Evolutionary conservation across 768 basidiomycete species (phyloP), one percentile per base, ranked within the genome.

Genomic region (Cystofilobasidium capitatum): DNA sequence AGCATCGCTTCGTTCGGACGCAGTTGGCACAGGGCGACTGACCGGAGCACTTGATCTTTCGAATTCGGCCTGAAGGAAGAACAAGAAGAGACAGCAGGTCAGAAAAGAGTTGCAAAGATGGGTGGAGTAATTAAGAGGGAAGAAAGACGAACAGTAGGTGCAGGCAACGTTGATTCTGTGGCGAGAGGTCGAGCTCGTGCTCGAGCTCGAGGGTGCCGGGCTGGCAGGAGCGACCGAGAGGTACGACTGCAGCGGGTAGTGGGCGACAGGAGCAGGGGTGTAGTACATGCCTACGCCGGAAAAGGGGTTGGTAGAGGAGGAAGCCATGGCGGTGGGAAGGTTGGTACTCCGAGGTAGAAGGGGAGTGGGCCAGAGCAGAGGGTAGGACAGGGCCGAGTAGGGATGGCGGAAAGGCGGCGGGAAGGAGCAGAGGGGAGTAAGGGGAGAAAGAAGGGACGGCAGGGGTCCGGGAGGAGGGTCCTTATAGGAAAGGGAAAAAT

Each of bases 11-110:
- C 7, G 73, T 70, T 10, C 75, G 73, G 16, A 70, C 66, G 64
- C 75, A 76, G 68, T 75, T 76, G 9, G 69, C 40, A 58, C 75
- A 76, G 35, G 74, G 74, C 13, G 70, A 33, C 7, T 72, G 70
- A 26, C 74, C 74, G 55, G 73, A 73, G 62, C 75, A 76, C 60
- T 72, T 16, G 12, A 55, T 55, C 51, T 55, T 55, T 26, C 51
- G 51, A 26, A n/a, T 55, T 26, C 51, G 51, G 51, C 51, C 51
- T 55, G 51, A 33, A 20, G 29, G 51, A 33, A 51, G 9, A 29
- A n/a, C 9, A 7, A 49, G 47, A 10, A n/a, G n/a, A 51, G 49
- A 13, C 9, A 51, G 6, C 29, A 22, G 51, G 51, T 2, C 29
- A 31, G 12, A 13, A 2, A 20, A 24, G 51, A 26, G 6, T 4